phyloP scores from a whole-genome alignment of 1,139 yeast species.

The Blastobotrys serpentis region DNA sequence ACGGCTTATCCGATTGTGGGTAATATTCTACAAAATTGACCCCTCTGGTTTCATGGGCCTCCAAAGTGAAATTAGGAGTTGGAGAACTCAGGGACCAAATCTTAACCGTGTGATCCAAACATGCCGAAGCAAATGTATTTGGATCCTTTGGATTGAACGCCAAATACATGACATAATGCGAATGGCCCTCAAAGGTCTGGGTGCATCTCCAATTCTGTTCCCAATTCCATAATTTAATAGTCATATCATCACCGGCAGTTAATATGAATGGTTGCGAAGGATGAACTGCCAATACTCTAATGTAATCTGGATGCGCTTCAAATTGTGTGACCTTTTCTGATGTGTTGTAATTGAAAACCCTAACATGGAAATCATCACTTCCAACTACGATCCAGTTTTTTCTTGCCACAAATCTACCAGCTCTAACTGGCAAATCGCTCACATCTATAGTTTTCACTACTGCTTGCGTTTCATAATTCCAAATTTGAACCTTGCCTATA shows the following conservation, averaged over 20 bases:
- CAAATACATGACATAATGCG: slow-evolving; percentile 91
- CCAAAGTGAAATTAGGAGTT: slow-evolving; percentile 87
- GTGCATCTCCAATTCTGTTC: slow-evolving; percentile 87
- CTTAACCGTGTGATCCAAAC: slow-evolving; percentile 93
- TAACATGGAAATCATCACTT: slow-evolving; percentile 88
- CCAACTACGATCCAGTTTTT: slow-evolving; percentile 98
- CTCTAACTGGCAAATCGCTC: slow-evolving; percentile 90
- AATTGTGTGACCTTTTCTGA: slow-evolving; percentile 92
- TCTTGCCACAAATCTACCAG: slow-evolving; percentile 92
- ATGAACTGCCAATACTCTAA: slow-evolving; percentile 89
- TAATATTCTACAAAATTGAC: slow-evolving; percentile 95
- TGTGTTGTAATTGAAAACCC: slow-evolving; percentile 93
- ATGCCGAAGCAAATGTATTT: slow-evolving; percentile 94
- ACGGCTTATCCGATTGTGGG: slow-evolving; percentile 96
- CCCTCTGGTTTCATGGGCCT: slow-evolving; percentile 90
- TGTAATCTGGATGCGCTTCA: slow-evolving; percentile 97
- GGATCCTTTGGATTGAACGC: slow-evolving; percentile 97
- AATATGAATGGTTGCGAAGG: slow-evolving; percentile 87
- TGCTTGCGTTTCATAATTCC: slow-evolving; percentile 81
- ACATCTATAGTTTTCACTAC: slow-evolving; percentile 76
- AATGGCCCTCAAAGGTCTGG: slow-evolving; percentile 93
- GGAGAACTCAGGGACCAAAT: slow-evolving; percentile 93
- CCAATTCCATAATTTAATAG: slow-evolving; percentile 97
- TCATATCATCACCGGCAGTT: slow-evolving; percentile 89
- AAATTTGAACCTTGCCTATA: slow-evolving; percentile 76